Evolutionary conservation across 1,284 basidiomycete species (phyloP).

Genomic region (Cryptococcus sp.): DNA sequence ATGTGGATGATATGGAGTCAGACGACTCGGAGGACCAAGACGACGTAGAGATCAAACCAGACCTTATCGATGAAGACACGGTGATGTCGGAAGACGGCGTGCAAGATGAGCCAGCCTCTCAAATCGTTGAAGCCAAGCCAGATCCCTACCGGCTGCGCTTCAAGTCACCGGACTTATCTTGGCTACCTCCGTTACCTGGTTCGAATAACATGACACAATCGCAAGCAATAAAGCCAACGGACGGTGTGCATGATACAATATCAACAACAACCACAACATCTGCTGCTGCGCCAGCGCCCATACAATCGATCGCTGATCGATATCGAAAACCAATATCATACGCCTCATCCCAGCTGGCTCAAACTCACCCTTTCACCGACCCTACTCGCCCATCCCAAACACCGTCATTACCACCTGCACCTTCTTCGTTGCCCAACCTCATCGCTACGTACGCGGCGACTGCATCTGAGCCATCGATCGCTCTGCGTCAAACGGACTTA

Average conservation of each 20-base stretch:
- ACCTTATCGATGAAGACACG: not conserved
- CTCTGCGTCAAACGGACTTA: conserved; percentile 35
- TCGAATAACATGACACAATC: not conserved
- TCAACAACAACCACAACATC: conserved; percentile 1
- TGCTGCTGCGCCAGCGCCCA: conserved; percentile 3
- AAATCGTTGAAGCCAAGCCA: not conserved
- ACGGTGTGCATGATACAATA: not conserved
- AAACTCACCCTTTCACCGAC: conserved; percentile 28
- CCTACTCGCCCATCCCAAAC: conserved; percentile 18
- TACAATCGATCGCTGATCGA: conserved; percentile 39
- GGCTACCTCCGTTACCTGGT: conserved; percentile 43
- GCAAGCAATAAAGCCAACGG: too few species aligned
- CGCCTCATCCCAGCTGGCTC: conserved; percentile 34
- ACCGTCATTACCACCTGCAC: conserved; percentile 17
- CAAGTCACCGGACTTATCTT: conserved; percentile 30
- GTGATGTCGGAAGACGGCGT: conserved; percentile 19
- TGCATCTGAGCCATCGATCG: conserved; percentile 32
- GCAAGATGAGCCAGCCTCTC: not conserved
- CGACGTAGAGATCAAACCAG: conserved; percentile 9
- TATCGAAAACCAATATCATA: conserved; percentile 39
- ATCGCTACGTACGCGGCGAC: conserved; percentile 35
- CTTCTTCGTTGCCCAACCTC: conserved; percentile 38
- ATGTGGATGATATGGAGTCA: not conserved
- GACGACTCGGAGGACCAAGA: conserved; percentile 6
- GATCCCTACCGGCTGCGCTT: conserved; percentile 8